Conservation (phyloP, 805 yeast genomes). For the Teunomyces pallodes region DNA sequence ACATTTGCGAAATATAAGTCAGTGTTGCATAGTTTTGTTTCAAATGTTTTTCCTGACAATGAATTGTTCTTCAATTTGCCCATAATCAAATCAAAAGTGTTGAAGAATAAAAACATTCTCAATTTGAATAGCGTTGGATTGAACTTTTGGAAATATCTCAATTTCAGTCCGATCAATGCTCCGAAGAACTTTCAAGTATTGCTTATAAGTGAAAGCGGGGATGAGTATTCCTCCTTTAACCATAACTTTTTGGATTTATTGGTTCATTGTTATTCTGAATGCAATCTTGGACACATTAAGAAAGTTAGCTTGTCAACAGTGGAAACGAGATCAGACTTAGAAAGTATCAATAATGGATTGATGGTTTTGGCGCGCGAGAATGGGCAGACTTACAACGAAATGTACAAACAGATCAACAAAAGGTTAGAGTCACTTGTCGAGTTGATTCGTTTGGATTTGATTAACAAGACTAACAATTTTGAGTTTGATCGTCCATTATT, state of each 20-base stretch:
- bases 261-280: slow-evolving; percentile 43
- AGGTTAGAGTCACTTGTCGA: slow-evolving; percentile 33
- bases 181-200: slow-evolving; percentile 53
- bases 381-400: slow-evolving; percentile 21
- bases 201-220: slow-evolving; percentile 36
- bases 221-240: slow-evolving; percentile 20
- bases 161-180: slow-evolving; percentile 52
- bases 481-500: slow-evolving; percentile 49
- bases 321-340: slow-evolving; percentile 28
- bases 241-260: slow-evolving; percentile 43
- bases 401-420: slow-evolving; percentile 29
- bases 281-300: slow-evolving; percentile 48
- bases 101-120: slow-evolving; percentile 39
- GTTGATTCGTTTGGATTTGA: slow-evolving; percentile 36
- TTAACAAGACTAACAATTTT: slow-evolving; percentile 38
- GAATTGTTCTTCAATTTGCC: slow-evolving; percentile 22
- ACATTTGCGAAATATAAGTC: slow-evolving; percentile 21
- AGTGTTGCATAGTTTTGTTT: slow-evolving; percentile 11
- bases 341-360: slow-evolving; percentile 27
- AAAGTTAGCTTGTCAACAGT: slow-evolving; percentile 25
- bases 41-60: slow-evolving; percentile 14
- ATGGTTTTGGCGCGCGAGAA: slow-evolving; percentile 22
- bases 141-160: slow-evolving; percentile 55
- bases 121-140: slow-evolving; percentile 46
- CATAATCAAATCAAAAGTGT: slow-evolving; percentile 24